Base-by-base conservation (phyloP, 495 filamentous ascomycete species). In the Xylaria acuta region DNA sequence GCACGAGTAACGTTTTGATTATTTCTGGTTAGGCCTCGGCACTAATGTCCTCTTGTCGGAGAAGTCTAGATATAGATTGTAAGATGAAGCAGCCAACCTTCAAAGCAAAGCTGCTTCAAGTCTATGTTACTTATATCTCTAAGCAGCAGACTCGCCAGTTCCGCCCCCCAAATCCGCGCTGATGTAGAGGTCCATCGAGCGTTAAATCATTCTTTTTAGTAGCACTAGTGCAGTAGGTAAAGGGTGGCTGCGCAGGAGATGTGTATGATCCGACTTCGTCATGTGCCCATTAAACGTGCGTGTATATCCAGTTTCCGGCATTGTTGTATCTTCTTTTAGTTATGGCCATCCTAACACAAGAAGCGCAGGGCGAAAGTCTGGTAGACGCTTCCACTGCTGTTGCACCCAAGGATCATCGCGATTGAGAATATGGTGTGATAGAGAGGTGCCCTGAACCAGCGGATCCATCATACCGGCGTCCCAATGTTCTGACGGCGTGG, bases 371-470 rank as follows among this genome's bases (percentile, higher is more conserved):
- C 71, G 70, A 34, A 79, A 79, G 41, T 79, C 77, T n/a, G 77
- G 77, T 38, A 79, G 54, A 8, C 71, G 72, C 47, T 64, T 73
- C 75, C 77, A 74, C 70, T 75, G 73, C 60, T 72, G 71, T 11
- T 77, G 73, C 54, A 77, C 66, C 77, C 77, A 79, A 27, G 75
- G 75, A 40, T 79, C 75, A 36, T 79, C 70, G 18, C 65, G 70
- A 49, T 40, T n/a, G 34, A 72, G 71, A 51, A 54, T 51, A 18
- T 74, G 9, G 14, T n/a, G 49, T 27, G 70, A 41, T 43, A 63
- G 73, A 32, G 73, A 73, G 1, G 27, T 27, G 40, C 27, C 34
- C 32, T 62, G 67, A 22, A 51, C 30, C 30, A 27, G n/a, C 30
- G 14, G 45, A 27, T 66, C 8, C 32, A 16, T 40, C 22, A 47